Evolutionary conservation across 306 rosid genomes (phyloP), one percentile per base, ranked within the genome.

Genomic region (Cyclanthera cordifolia): DNA sequence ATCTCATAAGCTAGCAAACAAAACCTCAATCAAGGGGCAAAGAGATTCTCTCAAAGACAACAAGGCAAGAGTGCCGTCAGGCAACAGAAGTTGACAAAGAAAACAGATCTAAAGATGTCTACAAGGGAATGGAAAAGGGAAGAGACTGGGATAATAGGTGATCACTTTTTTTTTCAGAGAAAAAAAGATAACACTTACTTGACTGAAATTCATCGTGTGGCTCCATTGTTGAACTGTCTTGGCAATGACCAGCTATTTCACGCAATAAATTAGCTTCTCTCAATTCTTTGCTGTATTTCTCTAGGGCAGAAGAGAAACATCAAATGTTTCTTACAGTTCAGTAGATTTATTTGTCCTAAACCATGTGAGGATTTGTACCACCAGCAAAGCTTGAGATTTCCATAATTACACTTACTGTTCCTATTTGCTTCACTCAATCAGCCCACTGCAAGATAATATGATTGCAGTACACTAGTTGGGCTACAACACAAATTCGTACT

Each of bases 181-280:
- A 66, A n/a, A 51, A 30, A 72, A 27, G 19, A 54, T 74, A 77
- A 52, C 66, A 79, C 82, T 75, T 79, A 75, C 82, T 79, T 79
- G 82, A 75, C 76, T 70, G 71, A 70, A 74, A 74, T 34, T 77
- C 81, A 77, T 47, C 71, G 67, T 64, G 77, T 77, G 65, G 70
- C 82, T 70, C 76, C 79, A 74, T 58, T 71, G 71, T 67, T 66
- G 82, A 64, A 66, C 21, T 47, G 61, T 75, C 79, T 79, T 70
- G 56, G 64, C 76, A 70, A 79, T 65, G 63, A 60, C 70, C 69
- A 53, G 72, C 47, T 48, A 55, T 20, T 66, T 60, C 77, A 73
- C 34, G 71, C 70, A 78, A 78, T 51, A 67, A 63, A 67, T 54
- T 60, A 63, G 49, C 70, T 23, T 71, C 75, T 53, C 69, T 69